Evolutionary conservation across 257 asterid species (phyloP).

Genomic region (Cruciata laevipes): DNA sequence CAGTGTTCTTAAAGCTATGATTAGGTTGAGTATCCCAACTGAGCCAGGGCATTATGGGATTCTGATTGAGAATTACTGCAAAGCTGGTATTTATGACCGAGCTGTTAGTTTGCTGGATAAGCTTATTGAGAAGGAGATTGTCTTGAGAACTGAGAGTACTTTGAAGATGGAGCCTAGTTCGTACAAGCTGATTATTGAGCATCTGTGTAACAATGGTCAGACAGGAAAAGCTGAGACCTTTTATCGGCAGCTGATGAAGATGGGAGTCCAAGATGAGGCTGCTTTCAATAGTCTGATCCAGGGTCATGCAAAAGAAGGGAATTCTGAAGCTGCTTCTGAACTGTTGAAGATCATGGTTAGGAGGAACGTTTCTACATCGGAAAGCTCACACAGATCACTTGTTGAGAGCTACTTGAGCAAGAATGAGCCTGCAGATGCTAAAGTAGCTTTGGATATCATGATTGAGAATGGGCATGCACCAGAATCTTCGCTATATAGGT

Average conservation of each 20-base stretch:
- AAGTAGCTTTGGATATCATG: slow-evolving; percentile 75
- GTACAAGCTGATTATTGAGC: slow-evolving; percentile 60
- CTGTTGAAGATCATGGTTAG: slow-evolving; percentile 63
- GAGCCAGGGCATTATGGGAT: slow-evolving; percentile 94
- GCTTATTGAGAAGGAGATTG: slow-evolving; percentile 72
- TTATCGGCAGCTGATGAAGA: slow-evolving; percentile 83
- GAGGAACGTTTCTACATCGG: slow-evolving; percentile 53
- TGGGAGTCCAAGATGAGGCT: slow-evolving; percentile 68
- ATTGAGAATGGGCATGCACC: slow-evolving; percentile 74
- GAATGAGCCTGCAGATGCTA: slow-evolving; percentile 81
- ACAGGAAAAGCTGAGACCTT: slow-evolving; percentile 74
- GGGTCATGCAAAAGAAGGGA: slow-evolving; percentile 76
- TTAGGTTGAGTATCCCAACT: slow-evolving; percentile 64
- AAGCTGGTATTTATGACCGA: slow-evolving; percentile 53
- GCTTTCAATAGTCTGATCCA: slow-evolving; percentile 57
- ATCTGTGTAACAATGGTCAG: slow-evolving; percentile 75
- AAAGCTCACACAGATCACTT: slow-evolving; percentile 53
- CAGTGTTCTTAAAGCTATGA: slow-evolving; percentile 77
- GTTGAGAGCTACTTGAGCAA: slow-evolving; percentile 55
- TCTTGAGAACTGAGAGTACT: slow-evolving; percentile 55
- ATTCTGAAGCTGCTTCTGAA: slow-evolving; percentile 67
- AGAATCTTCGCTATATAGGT: slow-evolving; percentile 56
- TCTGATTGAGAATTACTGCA: slow-evolving; percentile 74
- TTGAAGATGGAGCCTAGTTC: slow-evolving; percentile 68
- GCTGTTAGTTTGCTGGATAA: slow-evolving; percentile 69